phyloP scores from a whole-genome alignment of 441 rosid genomes.

The Syzygium syzygioides region DNA sequence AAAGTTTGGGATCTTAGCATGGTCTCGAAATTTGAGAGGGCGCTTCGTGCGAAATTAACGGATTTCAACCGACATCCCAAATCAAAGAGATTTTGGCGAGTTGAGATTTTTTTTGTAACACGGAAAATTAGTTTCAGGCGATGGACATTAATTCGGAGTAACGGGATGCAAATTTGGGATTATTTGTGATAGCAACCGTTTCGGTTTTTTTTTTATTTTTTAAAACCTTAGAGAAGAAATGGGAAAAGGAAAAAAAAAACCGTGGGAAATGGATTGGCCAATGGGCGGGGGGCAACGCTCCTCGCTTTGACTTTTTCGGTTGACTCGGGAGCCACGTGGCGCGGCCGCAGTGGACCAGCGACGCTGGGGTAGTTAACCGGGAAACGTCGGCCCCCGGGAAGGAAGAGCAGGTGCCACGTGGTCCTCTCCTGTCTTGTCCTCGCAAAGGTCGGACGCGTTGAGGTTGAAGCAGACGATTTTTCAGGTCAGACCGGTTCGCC shows the following conservation, averaged over 20 bases:
- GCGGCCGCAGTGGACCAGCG: neutral
- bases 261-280: neutral
- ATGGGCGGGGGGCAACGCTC: neutral
- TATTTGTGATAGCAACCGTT: neutral
- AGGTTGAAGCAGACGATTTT: neutral
- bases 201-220: too few relatives aligned
- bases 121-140: neutral
- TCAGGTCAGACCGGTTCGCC: neutral
- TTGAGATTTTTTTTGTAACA: neutral
- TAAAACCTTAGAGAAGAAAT: neutral
- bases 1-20: too few relatives aligned
- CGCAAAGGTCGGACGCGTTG: neutral
- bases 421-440: neutral
- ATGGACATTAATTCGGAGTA: neutral
- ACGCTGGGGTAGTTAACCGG: neutral
- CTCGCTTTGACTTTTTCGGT: neutral
- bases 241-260: neutral
- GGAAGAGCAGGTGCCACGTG: neutral
- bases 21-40: neutral
- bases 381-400: neutral
- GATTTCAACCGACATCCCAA: fast-evolving
- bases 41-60: neutral
- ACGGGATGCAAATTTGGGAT: neutral
- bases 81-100: neutral
- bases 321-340: neutral